Evolutionary conservation across 768 basidiomycete genomes (phyloP), one percentile per base, ranked within the genome.

Genomic region (Phanerodontia chrysosporium): DNA sequence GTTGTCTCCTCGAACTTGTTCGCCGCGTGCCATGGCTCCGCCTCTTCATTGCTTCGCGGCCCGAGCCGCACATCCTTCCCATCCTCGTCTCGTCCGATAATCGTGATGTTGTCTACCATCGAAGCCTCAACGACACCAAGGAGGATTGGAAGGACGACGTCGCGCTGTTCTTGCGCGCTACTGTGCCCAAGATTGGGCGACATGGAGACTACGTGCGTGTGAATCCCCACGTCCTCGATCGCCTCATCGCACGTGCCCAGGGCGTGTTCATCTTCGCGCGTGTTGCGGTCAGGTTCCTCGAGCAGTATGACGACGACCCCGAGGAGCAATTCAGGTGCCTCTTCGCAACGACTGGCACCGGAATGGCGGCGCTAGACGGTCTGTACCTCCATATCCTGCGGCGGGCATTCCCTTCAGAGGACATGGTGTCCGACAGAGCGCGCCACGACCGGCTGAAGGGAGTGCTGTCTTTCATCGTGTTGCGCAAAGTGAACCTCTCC

Each of bases 251-350:
- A 16, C 28, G 32, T 14, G 51, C 51, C 32, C 3, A 18, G 3
- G 51, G 51, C 30, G 16, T 53, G 3, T 53, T 53, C 51, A 53
- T 53, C 51, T 53, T 14, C 51, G 51, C 51, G 3, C 51, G 51
- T n/a, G 9, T 53, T 6, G 13, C 51, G 12, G 30, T 53, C 2
- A 29, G 21, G 18, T 53, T 53, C 29, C 24, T 53, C 1, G 51
- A 53, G 6, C 2, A 9, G 36, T 36, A 14, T 14, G 13, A 53
- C 3, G 30, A 53, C 24, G 6, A 22, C 14, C 51, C 51, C 30
- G 36, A 53, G 14, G 51, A 53, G 14, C 30, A 36, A 21, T 12
- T 53, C 51, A 13, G 10, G 10, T 28, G 6, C 6, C 24, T 49
- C 14, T 12, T 49, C 24, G 18, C 6, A 5, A 16, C 48, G 3